Evolutionary conservation across 1,284 basidiomycete species (phyloP).

Genomic region (Prillingera fragicola): DNA sequence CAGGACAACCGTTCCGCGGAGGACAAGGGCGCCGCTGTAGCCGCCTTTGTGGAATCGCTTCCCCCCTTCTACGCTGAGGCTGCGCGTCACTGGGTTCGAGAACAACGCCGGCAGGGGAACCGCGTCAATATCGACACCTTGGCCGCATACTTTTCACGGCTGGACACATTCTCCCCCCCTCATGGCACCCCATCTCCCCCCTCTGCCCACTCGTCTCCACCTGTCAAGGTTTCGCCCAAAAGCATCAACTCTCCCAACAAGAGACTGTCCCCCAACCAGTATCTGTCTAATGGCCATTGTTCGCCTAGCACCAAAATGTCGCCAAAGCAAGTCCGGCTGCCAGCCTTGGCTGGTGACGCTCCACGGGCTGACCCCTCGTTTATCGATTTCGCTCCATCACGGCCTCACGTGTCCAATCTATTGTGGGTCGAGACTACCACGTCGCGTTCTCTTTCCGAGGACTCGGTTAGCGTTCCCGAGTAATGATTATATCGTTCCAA

Average conservation of each 20-base stretch:
- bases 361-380: no score
- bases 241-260: no score
- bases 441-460: no score
- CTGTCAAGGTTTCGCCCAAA: no score
- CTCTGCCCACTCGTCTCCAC: neutral
- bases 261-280: no score
- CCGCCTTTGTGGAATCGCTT: slow-evolving; percentile 6
- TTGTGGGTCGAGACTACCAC: neutral
- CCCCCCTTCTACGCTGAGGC: slow-evolving; percentile 10
- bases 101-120: slow-evolving; percentile 1
- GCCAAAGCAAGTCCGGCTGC: no score
- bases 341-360: no score
- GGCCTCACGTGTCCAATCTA: slow-evolving; percentile 12
- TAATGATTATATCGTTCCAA: no score
- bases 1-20: slow-evolving; percentile 1
- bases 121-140: slow-evolving; percentile 14
- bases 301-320: no score
- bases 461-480: no score
- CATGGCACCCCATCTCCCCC: neutral
- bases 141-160: slow-evolving; percentile 9
- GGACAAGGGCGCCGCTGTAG: slow-evolving; percentile 1
- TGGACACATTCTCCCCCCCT: slow-evolving; percentile 4
- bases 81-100: slow-evolving; percentile 4
- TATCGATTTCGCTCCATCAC: slow-evolving; percentile 11
- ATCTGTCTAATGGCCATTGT: no score